Evolutionary conservation across 2,329 filamentous ascomycete species (phyloP), one percentile per base, ranked within the genome.

Genomic region (Xylariomycetidae sp.): DNA sequence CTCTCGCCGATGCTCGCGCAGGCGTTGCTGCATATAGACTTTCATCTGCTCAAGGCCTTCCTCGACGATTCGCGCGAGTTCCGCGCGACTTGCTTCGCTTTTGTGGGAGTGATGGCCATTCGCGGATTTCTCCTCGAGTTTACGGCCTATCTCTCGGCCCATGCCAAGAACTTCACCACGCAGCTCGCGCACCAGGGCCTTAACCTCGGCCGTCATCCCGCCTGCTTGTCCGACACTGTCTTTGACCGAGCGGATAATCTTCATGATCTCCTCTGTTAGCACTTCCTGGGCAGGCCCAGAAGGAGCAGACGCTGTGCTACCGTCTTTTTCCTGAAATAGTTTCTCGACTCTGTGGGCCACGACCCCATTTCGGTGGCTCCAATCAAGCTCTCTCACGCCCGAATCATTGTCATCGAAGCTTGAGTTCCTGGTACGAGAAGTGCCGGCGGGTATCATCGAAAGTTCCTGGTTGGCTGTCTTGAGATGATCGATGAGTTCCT

Each of bases 121-220:
- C 28, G 53, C 58, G 18, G 63, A 67, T 8, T 78, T 72, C 41
- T 87, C 78, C 41, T 92, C 85, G n/a, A 96, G 72, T 46, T 88
- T 83, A 36, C 86, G 82, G 25, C 84, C 88, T 29, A 96, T 77
- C 46, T 95, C 88, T 36, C 90, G 75, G 4, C 90, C 90, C 89
- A 95, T 95, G 3, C 88, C 89, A 4, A 95, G 70, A 7, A 96
- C 88, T 55, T 96, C 90, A 3, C 88, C 89, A 15, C 90, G 81
- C 22, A 96, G 71, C 52, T 95, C 89, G 16, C 88, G 81, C 7
- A 95, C 85, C 7, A 95, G 71, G 4, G 86, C 81, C 60, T 96
- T 96, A 43, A 95, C 86, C 56, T 94, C 87, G 35, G 87, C 87
- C 2, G 88, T 95, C 32, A 95, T 73, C 5, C 89, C 87, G 37